A percentile compares a stretch with the other conserved stretches of the same genome.
phyloP scores from a whole-genome alignment of 805 yeast species.

The Wickerhamiella galacta region DNA sequence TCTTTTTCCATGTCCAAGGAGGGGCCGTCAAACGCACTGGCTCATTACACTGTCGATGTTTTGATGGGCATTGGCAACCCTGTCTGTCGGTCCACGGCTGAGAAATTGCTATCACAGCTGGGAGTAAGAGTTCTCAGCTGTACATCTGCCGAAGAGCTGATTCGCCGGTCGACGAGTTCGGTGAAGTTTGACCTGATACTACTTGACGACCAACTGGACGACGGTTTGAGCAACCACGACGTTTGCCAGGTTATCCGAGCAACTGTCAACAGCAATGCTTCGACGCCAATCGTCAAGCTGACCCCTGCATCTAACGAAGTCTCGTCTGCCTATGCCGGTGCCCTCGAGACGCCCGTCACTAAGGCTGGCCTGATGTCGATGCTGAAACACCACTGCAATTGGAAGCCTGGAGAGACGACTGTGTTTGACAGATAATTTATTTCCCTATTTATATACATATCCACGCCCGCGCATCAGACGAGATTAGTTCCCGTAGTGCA shows the following conservation, averaged over 20 bases:
- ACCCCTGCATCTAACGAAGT: conserved; percentile 26
- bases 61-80: conserved; percentile 80
- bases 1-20: conserved; percentile 5
- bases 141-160: conserved; percentile 64
- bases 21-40: neutral
- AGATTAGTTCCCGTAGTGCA: no score
- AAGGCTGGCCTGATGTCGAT: conserved; percentile 20
- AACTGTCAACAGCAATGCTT: conserved; percentile 61
- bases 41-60: conserved; percentile 37
- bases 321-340: conserved; percentile 37
- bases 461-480: no score
- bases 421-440: no score
- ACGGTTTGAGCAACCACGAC: conserved; percentile 38
- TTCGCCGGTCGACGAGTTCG: conserved; percentile 65
- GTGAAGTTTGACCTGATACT: conserved; percentile 73
- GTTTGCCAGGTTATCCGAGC: conserved; percentile 65
- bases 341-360: conserved; percentile 55
- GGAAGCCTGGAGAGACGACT: conserved; percentile 17
- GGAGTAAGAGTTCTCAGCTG: conserved; percentile 74
- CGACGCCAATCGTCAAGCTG: conserved; percentile 62
- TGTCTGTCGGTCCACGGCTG: conserved; percentile 51
- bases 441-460: no score
- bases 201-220: conserved; percentile 38
- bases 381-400: conserved; percentile 19
- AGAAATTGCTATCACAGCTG: conserved; percentile 41